Evolutionary conservation across 352 stramenopile species (phyloP).

Genomic region (Phytophthora tubulina): DNA sequence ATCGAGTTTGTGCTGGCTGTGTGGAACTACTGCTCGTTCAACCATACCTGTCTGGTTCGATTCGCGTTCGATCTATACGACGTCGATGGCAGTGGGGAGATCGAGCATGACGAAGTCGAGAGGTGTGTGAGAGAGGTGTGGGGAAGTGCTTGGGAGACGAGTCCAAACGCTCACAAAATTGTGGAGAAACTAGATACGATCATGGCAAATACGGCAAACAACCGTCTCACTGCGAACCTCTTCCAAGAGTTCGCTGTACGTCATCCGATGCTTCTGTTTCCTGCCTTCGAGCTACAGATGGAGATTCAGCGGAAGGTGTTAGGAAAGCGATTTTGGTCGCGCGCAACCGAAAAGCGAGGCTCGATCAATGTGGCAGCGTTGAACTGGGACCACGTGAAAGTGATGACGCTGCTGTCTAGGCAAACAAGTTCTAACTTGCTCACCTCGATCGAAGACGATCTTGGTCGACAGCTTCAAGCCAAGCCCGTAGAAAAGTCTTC

Average conservation of each 20-base stretch:
- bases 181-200: constrained; percentile 62
- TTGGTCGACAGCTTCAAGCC: constrained; percentile 33
- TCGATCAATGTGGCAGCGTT: constrained; percentile 44
- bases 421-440: constrained; percentile 40
- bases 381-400: constrained; percentile 53
- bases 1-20: constrained; percentile 80
- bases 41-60: constrained; percentile 59
- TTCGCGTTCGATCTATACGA: constrained; percentile 86
- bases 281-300: constrained; percentile 72
- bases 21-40: constrained; percentile 88
- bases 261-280: constrained; percentile 76
- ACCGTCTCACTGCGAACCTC: constrained; percentile 46
- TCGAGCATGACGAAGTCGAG: constrained; percentile 62
- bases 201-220: constrained; percentile 47
- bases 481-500: constrained; percentile 5
- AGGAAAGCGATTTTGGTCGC: constrained; percentile 66
- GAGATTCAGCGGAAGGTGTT: constrained; percentile 71
- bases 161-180: constrained; percentile 63
- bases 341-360: constrained; percentile 53
- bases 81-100: constrained; percentile 71
- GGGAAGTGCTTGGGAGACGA: constrained; percentile 65
- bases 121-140: constrained; percentile 68
- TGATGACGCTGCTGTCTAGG: constrained; percentile 37
- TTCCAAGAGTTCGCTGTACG: constrained; percentile 69
- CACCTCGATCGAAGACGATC: constrained; percentile 45